A percentile compares a stretch with the other conserved stretches of the same genome.
These are phyloP conservation scores for Zymoseptoria passerinii DNA, from an alignment of 2,329 filamentous ascomycete genomes.

Conservation along the genomic window DNA sequence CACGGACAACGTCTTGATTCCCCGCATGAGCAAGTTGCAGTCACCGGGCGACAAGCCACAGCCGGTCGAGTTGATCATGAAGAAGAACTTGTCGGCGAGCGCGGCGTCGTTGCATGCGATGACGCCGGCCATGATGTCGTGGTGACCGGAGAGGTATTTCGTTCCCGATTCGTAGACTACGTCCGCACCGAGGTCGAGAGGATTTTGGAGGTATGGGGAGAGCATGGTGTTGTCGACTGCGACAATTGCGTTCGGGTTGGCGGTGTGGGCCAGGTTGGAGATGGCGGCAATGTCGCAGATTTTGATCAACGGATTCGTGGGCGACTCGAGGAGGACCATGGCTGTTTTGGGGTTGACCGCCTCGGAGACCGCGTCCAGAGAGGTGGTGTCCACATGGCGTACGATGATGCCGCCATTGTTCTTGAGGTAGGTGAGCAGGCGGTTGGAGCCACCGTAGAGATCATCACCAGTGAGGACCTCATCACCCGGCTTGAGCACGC, in stretches of 20 bases:
- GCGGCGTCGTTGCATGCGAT: conserved; percentile 78
- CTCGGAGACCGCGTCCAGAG: conserved; percentile 58
- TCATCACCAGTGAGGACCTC: conserved; percentile 97
- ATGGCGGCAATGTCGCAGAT: conserved; percentile 86
- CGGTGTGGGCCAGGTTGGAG: conserved; percentile 64
- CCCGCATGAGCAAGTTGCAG: conserved; percentile 88
- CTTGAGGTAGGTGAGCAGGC: conserved; percentile 83
- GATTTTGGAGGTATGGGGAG: conserved; percentile 87
- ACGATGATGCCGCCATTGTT: conserved; percentile 86
- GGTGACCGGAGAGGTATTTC: conserved; percentile 94
- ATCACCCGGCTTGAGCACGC: conserved; percentile 81
- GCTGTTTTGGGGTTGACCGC: conserved; percentile 73
- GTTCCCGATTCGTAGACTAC: conserved; percentile 97
- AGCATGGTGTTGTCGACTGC: conserved; percentile 99
- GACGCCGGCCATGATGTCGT: conserved; percentile 98
- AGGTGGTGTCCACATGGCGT: conserved; percentile 91
- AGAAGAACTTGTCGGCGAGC: conserved; percentile 84
- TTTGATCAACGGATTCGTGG: conserved; percentile 97
- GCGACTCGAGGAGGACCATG: conserved; percentile 93
- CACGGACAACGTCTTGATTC: conserved; percentile 91
- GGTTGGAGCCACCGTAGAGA: conserved; percentile 90
- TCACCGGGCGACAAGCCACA: conserved; percentile 93
- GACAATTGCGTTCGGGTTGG: conserved; percentile 71
- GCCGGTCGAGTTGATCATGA: conserved; percentile 93
- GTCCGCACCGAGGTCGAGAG: conserved; percentile 87